These are phyloP conservation scores for Yamadazyma scolyti DNA, from an alignment of 805 yeast genomes.

Conservation along the genomic window DNA sequence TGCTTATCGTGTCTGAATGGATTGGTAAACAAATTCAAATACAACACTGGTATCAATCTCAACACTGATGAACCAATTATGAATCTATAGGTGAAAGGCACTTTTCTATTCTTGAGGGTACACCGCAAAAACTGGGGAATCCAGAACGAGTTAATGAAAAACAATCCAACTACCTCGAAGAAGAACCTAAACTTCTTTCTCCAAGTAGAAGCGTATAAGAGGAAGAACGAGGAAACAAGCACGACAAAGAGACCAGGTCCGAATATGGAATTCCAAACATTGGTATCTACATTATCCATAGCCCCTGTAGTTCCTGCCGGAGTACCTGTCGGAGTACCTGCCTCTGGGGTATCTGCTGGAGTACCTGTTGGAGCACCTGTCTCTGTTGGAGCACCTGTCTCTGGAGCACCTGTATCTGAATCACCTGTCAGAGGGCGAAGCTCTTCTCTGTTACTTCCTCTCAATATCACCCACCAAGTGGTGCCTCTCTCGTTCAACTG, in stretches of 20 bases:
- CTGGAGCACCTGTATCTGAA: not conserved
- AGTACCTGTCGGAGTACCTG: constrained; percentile 3
- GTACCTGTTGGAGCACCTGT: not conserved
- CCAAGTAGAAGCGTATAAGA: constrained; percentile 61
- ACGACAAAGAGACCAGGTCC: constrained; percentile 24
- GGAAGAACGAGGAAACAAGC: constrained; percentile 44
- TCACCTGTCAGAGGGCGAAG: too few species aligned
- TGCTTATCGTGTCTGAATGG: constrained; percentile 72
- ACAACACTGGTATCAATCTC: constrained; percentile 62
- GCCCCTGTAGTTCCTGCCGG: constrained; percentile 10
- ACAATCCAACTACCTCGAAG: constrained; percentile 54
- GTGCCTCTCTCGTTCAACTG: constrained; percentile 71
- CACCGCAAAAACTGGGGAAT: constrained; percentile 84
- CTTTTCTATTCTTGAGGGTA: constrained; percentile 62
- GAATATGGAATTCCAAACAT: constrained; percentile 22
- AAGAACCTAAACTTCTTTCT: constrained; percentile 49
- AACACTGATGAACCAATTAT: constrained; percentile 64
- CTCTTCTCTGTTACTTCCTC: constrained; percentile 47
- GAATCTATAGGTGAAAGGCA: constrained; percentile 67
- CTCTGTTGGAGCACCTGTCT: not conserved
- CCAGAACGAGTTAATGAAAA: constrained; percentile 72
- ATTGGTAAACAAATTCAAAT: constrained; percentile 55
- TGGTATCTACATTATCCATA: constrained; percentile 10
- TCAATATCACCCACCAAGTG: constrained; percentile 61
- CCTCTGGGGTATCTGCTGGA: constrained; percentile 1